phyloP scores from a whole-genome alignment of 331 rosid species.

The Malus hybrid region DNA sequence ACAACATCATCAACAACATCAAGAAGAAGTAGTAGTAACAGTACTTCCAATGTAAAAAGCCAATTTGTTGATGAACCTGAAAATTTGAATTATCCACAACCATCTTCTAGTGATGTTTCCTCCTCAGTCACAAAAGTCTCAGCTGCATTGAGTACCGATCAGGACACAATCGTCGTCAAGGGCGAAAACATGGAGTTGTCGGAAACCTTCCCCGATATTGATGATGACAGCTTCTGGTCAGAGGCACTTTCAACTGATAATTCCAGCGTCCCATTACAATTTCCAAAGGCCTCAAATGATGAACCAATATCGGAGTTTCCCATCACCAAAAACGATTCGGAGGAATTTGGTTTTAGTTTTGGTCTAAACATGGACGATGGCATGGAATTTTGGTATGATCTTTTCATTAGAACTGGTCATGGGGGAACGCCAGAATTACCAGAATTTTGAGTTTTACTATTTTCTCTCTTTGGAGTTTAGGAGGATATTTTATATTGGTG shows the following conservation, averaged over 20 bases:
- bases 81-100: conserved; percentile 11
- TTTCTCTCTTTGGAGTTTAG: background rate
- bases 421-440: conserved; percentile 41
- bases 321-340: conserved; percentile 13
- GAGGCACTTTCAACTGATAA: conserved; percentile 34
- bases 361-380: conserved; percentile 33
- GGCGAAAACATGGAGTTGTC: conserved; percentile 34
- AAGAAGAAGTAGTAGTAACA: background rate
- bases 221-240: conserved; percentile 59
- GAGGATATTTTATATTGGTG: background rate
- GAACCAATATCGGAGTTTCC: conserved; percentile 21
- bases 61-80: conserved; percentile 32
- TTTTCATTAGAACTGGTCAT: conserved; percentile 42
- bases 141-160: background rate
- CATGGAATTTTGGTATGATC: conserved; percentile 81
- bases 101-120: conserved; percentile 41
- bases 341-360: conserved; percentile 11
- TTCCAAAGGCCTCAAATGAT: conserved; percentile 18
- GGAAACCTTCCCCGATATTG: conserved; percentile 38
- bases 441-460: conserved; percentile 27
- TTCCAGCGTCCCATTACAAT: conserved; percentile 11
- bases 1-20: conserved; percentile 16
- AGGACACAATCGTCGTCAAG: background rate
- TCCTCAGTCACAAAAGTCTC: conserved; percentile 32
- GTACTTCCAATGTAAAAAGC: conserved; percentile 32